Base-by-base conservation (phyloP, 345 rosid genomes). In the Euclidium syriacum region DNA sequence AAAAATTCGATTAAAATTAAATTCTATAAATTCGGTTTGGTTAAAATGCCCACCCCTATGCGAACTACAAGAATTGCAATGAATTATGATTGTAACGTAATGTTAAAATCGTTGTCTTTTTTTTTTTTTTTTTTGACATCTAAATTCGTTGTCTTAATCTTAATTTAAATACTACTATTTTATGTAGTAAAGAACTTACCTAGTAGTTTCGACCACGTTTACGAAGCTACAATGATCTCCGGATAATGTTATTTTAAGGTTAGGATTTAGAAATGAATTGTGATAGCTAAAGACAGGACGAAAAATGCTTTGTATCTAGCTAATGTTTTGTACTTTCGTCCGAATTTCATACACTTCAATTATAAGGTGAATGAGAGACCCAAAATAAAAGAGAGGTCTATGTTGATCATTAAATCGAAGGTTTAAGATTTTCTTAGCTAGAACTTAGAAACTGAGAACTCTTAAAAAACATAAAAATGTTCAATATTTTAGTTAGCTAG, bases 131-230 rank as follows among this genome's bases (percentile, higher is more conserved):
- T n/a, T n/a, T n/a, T n/a, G n/a, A n/a, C n/a, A n/a, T n/a, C n/a
- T n/a, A n/a, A n/a, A n/a, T n/a, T n/a, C n/a, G n/a, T n/a, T n/a
- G n/a, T n/a, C n/a, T n/a, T n/a, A n/a, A n/a, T n/a, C n/a, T n/a
- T n/a, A n/a, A n/a, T n/a, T 32, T 32, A 32, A 32, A 32, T 9
- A n/a, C n/a, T 9, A 12, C 11, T 8, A 2, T 8, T 10, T 40
- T 6, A 16, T 57, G 34, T 40, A 19, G 11, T 20, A 44, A 20
- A 51, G 64, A 67, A 38, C 58, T 27, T 14, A 38, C 51, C 42
- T 57, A 14, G 58, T 20, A 58, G 57, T 27, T 66, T 56, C 71
- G 34, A 66, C 50, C 50, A 56, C 50, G 41, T 66, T n/a, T 46
- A 66, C 41, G 6, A 35, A 47, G 47, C 48, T 46, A 18, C 39